phyloP scores from a whole-genome alignment of 192 early-diverging fungal genomes.

The Coemansia sp. region DNA sequence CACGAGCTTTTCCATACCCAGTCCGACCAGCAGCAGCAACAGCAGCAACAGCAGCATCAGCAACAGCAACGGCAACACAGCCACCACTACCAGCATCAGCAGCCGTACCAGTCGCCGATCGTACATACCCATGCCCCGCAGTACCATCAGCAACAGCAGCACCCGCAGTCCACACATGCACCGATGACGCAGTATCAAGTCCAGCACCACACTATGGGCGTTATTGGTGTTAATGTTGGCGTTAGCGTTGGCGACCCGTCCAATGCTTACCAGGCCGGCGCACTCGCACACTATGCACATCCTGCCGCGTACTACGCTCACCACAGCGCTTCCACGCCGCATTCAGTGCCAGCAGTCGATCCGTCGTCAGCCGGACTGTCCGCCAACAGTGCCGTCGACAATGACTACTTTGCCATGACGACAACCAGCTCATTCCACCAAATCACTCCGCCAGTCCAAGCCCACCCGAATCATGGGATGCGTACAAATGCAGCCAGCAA shows the following conservation, averaged over 20 bases:
- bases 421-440: constrained; percentile 19
- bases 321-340: constrained; percentile 13
- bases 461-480: constrained; percentile 9
- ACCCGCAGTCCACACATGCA: constrained; percentile 18
- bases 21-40: constrained; percentile 17
- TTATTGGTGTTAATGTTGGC: constrained; percentile 6
- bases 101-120: constrained; percentile 1
- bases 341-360: constrained; percentile 12
- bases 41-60: constrained; percentile 16
- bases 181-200: constrained; percentile 30
- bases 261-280: constrained; percentile 19
- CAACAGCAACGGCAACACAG: neutral
- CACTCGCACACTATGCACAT: constrained; percentile 32
- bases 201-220: constrained; percentile 22
- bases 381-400: constrained; percentile 11
- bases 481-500: neutral
- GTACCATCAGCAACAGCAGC: constrained; percentile 18
- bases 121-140: constrained; percentile 11
- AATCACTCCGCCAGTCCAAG: constrained; percentile 9
- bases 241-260: neutral
- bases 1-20: constrained; percentile 41
- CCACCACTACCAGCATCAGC: neutral
- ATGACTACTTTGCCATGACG: constrained; percentile 34
- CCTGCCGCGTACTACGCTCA: constrained; percentile 28
- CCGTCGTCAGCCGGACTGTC: constrained; percentile 16